Conservation (phyloP, 1,139 yeast species). For the Saccharomyces pastorianus region DNA sequence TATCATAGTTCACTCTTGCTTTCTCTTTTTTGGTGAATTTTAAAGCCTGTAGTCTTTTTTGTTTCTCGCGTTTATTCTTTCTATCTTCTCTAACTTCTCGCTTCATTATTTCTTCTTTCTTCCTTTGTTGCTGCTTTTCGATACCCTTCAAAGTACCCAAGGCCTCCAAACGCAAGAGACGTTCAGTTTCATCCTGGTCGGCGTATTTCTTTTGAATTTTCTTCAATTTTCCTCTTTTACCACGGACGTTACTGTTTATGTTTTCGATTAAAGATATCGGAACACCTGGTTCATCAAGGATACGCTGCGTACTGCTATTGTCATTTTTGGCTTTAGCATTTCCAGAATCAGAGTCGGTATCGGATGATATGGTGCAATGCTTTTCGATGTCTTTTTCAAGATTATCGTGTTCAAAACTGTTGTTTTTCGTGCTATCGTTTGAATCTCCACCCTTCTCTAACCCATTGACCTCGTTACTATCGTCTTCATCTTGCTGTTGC, state of each 20-base stretch:
- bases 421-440: slow-evolving; percentile 2
- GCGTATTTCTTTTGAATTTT: slow-evolving; percentile 78
- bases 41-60: slow-evolving; percentile 44
- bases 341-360: neutral
- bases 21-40: slow-evolving; percentile 37
- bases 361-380: neutral
- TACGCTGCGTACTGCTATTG: slow-evolving; percentile 9
- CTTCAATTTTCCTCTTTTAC: slow-evolving; percentile 76
- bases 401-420: neutral
- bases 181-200: slow-evolving; percentile 88
- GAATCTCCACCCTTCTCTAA: slow-evolving; percentile 7
- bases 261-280: slow-evolving; percentile 13
- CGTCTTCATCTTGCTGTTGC: no score
- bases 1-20: slow-evolving; percentile 28
- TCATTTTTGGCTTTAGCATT: neutral
- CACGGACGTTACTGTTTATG: slow-evolving; percentile 48
- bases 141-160: slow-evolving; percentile 75
- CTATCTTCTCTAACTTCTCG: slow-evolving; percentile 34
- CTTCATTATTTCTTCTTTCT: slow-evolving; percentile 33
- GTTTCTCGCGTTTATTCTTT: slow-evolving; percentile 38
- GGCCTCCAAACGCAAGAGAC: slow-evolving; percentile 62
- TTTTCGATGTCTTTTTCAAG: neutral
- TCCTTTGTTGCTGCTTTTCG: slow-evolving; percentile 37
- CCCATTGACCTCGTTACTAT: slow-evolving; percentile 2
- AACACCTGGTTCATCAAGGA: slow-evolving; percentile 10